phyloP scores from a whole-genome alignment of 2,329 filamentous ascomycete species.

The Paracoccidioides brasiliensis region DNA sequence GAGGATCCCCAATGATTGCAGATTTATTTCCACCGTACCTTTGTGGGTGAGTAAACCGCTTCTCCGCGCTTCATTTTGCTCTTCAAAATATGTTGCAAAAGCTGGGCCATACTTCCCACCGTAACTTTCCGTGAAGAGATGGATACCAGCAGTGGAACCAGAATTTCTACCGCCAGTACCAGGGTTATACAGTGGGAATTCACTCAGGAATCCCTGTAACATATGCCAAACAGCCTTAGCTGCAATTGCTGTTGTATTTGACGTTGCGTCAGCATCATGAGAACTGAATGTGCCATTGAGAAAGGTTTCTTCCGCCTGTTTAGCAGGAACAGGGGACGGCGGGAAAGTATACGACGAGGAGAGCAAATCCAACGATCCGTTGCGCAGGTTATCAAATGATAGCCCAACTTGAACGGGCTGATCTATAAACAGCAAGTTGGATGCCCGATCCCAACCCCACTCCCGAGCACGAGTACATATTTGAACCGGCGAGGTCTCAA shows the following conservation, averaged over 20 bases:
- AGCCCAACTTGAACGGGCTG: conserved; percentile 46
- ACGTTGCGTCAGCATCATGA: conserved; percentile 30
- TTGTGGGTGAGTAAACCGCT: conserved; percentile 16
- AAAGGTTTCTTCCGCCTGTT: conserved; percentile 25
- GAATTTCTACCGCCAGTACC: conserved; percentile 28
- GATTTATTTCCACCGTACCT: conserved; percentile 29
- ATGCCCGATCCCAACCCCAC: conserved; percentile 43
- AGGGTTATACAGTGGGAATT: conserved; percentile 49
- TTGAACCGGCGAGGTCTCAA: conserved; percentile 22
- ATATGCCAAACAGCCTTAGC: conserved; percentile 46
- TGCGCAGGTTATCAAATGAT: conserved; percentile 9
- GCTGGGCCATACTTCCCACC: conserved; percentile 34
- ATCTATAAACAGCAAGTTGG: conserved; percentile 58
- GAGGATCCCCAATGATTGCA: conserved; percentile 44
- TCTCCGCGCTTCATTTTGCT: conserved; percentile 29
- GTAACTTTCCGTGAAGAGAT: conserved; percentile 35
- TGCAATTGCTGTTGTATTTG: conserved; percentile 40
- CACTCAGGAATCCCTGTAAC: conserved; percentile 47
- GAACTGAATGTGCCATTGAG: conserved; percentile 42
- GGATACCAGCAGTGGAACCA: conserved; percentile 22
- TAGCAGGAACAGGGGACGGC: conserved; percentile 28
- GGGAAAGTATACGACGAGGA: conserved; percentile 5
- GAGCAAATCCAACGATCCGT: conserved; percentile 10
- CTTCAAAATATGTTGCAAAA: conserved; percentile 27
- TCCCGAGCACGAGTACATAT: conserved; percentile 31